Conservation (phyloP, 2,329 filamentous ascomycete species). For the Hirsutella thompsonii region DNA sequence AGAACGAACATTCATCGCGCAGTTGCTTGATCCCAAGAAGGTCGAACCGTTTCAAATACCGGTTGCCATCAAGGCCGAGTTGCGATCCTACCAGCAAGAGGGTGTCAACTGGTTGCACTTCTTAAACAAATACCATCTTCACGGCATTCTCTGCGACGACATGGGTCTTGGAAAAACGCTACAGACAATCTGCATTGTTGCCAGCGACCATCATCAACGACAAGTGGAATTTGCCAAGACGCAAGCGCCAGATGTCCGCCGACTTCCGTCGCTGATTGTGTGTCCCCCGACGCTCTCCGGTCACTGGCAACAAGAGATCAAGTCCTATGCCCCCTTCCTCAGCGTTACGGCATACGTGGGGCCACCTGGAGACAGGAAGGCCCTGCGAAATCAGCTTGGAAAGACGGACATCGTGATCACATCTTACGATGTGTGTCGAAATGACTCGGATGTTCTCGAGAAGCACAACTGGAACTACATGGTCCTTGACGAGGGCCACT, state of each 20-base stretch:
- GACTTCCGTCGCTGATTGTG: slow-evolving; percentile 82
- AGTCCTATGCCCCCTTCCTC: slow-evolving; percentile 89
- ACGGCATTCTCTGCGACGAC: slow-evolving; percentile 96
- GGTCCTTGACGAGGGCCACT: slow-evolving; percentile 89
- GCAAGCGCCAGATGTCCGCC: slow-evolving; percentile 61
- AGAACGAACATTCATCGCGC: slow-evolving; percentile 90
- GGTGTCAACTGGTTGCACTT: slow-evolving; percentile 98
- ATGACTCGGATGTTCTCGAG: slow-evolving; percentile 76
- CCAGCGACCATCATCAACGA: slow-evolving; percentile 89
- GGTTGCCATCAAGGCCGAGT: slow-evolving; percentile 90
- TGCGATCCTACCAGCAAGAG: slow-evolving; percentile 95
- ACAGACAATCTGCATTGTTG: slow-evolving; percentile 94
- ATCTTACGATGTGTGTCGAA: slow-evolving; percentile 94
- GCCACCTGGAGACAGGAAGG: slow-evolving; percentile 65
- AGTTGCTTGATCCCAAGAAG: slow-evolving; percentile 93
- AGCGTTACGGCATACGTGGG: slow-evolving; percentile 85
- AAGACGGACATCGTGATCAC: slow-evolving; percentile 90
- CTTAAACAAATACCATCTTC: slow-evolving; percentile 93
- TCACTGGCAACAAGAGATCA: slow-evolving; percentile 98
- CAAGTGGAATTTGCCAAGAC: slow-evolving; percentile 84
- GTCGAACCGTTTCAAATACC: slow-evolving; percentile 89
- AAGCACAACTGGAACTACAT: slow-evolving; percentile 94
- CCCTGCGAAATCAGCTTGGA: slow-evolving; percentile 54
- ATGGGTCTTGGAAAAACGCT: slow-evolving; percentile 98
- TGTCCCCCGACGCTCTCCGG: slow-evolving; percentile 93